Evolutionary conservation across 2,329 filamentous ascomycete species (phyloP).

Genomic region (Microdochium bolleyi): DNA sequence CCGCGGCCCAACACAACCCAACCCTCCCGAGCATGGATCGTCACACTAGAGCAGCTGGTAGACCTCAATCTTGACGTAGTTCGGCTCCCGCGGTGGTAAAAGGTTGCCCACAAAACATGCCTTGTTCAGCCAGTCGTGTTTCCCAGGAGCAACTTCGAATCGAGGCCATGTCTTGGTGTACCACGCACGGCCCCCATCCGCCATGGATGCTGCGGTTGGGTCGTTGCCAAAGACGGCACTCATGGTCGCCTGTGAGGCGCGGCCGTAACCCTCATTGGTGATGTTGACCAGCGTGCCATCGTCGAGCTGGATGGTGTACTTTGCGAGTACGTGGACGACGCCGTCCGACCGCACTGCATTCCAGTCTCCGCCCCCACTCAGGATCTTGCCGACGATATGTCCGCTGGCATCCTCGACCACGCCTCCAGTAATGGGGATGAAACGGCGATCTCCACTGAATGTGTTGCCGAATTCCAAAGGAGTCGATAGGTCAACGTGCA

Average conservation of each 20-base stretch:
- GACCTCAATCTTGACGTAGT: not conserved
- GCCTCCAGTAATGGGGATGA: constrained; percentile 1
- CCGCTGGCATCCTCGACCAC: not conserved
- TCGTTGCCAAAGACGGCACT: not conserved
- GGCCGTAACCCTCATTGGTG: constrained; percentile 1
- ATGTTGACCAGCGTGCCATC: constrained; percentile 1
- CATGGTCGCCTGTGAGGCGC: not conserved
- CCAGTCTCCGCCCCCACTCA: constrained; percentile 1
- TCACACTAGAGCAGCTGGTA: not conserved
- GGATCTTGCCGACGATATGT: not conserved
- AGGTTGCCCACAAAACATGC: constrained; percentile 1
- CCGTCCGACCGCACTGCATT: constrained; percentile 1
- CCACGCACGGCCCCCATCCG: not conserved
- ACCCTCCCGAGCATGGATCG: too few species aligned
- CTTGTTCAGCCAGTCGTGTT: constrained; percentile 1
- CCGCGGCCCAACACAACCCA: not conserved
- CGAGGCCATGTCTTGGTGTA: constrained; percentile 1
- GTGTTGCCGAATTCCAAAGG: not conserved
- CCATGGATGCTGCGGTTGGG: not conserved
- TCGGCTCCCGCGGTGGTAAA: not conserved
- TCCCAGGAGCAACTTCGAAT: not conserved
- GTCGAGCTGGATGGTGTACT: constrained; percentile 1
- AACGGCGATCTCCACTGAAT: not conserved
- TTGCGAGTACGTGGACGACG: constrained; percentile 1
- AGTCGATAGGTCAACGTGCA: not conserved